Base-by-base conservation (phyloP, 352 stramenopile species). In the Phytophthora citricola region DNA sequence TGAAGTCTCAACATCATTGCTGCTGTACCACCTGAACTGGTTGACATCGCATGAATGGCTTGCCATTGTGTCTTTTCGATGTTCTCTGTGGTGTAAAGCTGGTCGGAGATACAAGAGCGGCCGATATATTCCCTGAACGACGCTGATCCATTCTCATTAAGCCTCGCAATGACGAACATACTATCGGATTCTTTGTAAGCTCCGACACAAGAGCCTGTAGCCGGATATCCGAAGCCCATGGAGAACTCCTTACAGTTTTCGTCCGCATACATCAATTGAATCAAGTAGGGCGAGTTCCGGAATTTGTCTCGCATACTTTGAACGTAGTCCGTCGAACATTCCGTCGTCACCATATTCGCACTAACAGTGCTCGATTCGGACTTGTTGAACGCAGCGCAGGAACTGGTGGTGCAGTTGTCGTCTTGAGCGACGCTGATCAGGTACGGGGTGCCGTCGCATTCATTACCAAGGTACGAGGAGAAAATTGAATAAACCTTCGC, bases 111-210 rank as follows among this genome's bases (percentile, higher is more conserved):
- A 24, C 62, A 70, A 2, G 54, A 31, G 44, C 39, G 32, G 2
- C 32, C 40, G 10, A 54, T 5, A 45, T 41, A 59, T 32, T 51
- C 14, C 38, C 65, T 27, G 12, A 66, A 32, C 5, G 29, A 65
- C 2, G 62, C 62, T 20, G 46, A 70, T 20, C 54, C 54, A 20
- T 70, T 49, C 1, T 44, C 26, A 26, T 70, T 27, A 7, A 69
- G 46, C 2, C 31, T 54, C 6, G 45, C 62, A 5, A 54, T 48
- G n/a, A 53, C 46, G n/a, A 55, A 63, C 10, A 49, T 5, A 24
- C 47, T 63, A 8, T 53, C 45, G 4, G 44, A 51, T 27, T 64
- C 61, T 38, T 64, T 69, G 46, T 69, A 69, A 3, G 36, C 61
- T 5, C 61, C 61, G 8, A 58, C 36, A 24, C 61, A 69, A 2